phyloP scores from a whole-genome alignment of 371 early-diverging fungal genomes.

The Haplosporangium sp. region DNA sequence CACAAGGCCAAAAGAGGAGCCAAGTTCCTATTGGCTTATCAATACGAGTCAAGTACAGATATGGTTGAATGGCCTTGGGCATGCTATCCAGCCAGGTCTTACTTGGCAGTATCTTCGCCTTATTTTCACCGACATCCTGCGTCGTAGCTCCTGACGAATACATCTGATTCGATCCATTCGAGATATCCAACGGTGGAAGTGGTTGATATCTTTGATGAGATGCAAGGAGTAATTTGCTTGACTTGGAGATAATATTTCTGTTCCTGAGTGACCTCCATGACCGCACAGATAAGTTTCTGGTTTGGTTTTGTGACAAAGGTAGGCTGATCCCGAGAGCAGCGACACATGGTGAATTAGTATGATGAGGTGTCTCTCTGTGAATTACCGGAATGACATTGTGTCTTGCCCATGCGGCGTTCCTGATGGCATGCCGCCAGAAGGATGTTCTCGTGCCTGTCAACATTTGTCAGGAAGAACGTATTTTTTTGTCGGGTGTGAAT shows the following conservation, averaged over 20 bases:
- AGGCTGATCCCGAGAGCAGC: background rate
- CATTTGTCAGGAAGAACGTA: background rate
- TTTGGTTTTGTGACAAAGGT: background rate
- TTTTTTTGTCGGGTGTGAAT: background rate
- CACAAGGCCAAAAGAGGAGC: slow-evolving; percentile 92
- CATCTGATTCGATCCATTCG: background rate
- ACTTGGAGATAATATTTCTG: background rate
- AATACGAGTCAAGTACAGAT: slow-evolving; percentile 81
- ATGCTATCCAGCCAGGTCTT: slow-evolving; percentile 57
- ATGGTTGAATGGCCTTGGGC: slow-evolving; percentile 70
- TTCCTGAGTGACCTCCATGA: slow-evolving; percentile 13
- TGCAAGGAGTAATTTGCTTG: slow-evolving; percentile 1
- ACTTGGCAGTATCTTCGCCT: slow-evolving; percentile 8
- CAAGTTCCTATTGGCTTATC: slow-evolving; percentile 95
- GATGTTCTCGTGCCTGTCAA: slow-evolving; percentile 13
- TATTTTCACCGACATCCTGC: background rate
- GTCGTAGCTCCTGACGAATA: slow-evolving; percentile 10
- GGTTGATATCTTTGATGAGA: slow-evolving; percentile 2
- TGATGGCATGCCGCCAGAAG: slow-evolving; percentile 21
- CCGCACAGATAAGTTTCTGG: slow-evolving; percentile 14
- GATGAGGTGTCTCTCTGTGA: slow-evolving; percentile 8
- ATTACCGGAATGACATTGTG: background rate
- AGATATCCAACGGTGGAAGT: background rate
- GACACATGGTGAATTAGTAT: background rate
- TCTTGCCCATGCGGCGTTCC: slow-evolving; percentile 10